These are phyloP conservation scores for Boletellus deceptivus DNA, from an alignment of 1,284 basidiomycete genomes.

Conservation along the genomic window DNA sequence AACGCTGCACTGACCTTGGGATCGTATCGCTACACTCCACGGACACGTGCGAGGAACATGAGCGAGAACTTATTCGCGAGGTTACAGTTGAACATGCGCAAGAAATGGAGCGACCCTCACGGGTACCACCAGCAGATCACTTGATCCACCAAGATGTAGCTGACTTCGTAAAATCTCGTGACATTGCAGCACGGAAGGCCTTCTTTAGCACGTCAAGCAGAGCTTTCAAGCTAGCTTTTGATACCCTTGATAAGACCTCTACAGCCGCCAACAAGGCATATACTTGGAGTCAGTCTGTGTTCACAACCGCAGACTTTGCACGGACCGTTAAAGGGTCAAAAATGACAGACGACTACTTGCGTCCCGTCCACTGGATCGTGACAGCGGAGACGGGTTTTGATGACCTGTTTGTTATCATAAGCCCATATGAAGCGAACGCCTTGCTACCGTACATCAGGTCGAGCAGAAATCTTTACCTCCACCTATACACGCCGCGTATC, in stretches of 20 bases:
- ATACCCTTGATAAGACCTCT: conserved; percentile 8
- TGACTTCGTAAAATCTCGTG: conserved; percentile 15
- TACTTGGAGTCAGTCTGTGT: conserved; percentile 18
- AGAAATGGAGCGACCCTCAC: conserved; percentile 35
- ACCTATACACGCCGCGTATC: conserved; percentile 42
- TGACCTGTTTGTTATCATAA: conserved; percentile 36
- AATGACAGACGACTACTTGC: conserved; percentile 33
- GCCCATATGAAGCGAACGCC: conserved; percentile 43
- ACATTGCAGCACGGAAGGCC: neutral
- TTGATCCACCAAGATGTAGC: conserved; percentile 12
- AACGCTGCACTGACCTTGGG: conserved; percentile 31
- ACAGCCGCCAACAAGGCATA: neutral
- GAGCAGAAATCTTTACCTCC: conserved; percentile 36
- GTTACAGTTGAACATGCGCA: conserved; percentile 16
- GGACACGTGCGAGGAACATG: conserved; percentile 27
- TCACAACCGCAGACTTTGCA: conserved; percentile 32
- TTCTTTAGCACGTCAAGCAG: no score
- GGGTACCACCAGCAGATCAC: conserved; percentile 17
- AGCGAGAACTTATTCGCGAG: conserved; percentile 34
- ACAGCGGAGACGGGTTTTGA: conserved; percentile 13
- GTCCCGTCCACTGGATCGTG: conserved; percentile 43
- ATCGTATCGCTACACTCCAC: conserved; percentile 11
- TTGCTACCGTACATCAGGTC: conserved; percentile 37
- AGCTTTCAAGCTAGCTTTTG: conserved; percentile 4
- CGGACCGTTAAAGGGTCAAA: neutral